Percentiles rank a stretch among this genome's conserved stretches.
Evolutionary conservation across 2,329 filamentous ascomycete genomes (phyloP).

Genomic region (Leptodontidium sp.): DNA sequence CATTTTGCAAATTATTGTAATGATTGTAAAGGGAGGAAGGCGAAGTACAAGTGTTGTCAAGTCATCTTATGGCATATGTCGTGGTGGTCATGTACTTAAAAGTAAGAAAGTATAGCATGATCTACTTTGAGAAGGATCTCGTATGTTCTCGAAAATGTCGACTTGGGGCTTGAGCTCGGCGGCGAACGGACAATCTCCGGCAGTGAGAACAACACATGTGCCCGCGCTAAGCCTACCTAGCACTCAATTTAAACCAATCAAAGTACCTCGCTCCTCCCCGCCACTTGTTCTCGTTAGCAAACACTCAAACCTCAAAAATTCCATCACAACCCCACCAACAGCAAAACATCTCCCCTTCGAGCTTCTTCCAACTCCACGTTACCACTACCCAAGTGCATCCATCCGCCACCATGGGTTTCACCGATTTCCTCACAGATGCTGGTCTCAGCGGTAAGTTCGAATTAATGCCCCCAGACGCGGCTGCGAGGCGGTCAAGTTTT

Average conservation of each 20-base stretch:
- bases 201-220: too few species aligned
- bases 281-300: constrained; percentile 2
- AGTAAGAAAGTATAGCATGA: constrained; percentile 1
- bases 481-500: constrained; percentile 28
- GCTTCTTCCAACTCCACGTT: constrained; percentile 12
- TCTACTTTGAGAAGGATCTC: constrained; percentile 13
- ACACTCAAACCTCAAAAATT: constrained; percentile 14
- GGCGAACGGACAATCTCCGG: not conserved
- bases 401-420: constrained; percentile 67
- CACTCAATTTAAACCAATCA: constrained; percentile 13
- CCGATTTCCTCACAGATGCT: constrained; percentile 71
- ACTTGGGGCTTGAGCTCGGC: not conserved
- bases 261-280: not conserved
- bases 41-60: constrained; percentile 11
- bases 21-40: constrained; percentile 15
- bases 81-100: not conserved
- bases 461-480: constrained; percentile 40
- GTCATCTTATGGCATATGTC: constrained; percentile 23
- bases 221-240: not conserved
- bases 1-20: constrained; percentile 35
- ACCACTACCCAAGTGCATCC: constrained; percentile 14
- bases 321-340: constrained; percentile 24
- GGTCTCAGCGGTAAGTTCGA: constrained; percentile 63
- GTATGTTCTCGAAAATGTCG: constrained; percentile 19
- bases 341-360: constrained; percentile 22